These are phyloP conservation scores for Monosporascus sp. DNA, from an alignment of 2,329 filamentous ascomycete genomes.

Conservation along the genomic window DNA sequence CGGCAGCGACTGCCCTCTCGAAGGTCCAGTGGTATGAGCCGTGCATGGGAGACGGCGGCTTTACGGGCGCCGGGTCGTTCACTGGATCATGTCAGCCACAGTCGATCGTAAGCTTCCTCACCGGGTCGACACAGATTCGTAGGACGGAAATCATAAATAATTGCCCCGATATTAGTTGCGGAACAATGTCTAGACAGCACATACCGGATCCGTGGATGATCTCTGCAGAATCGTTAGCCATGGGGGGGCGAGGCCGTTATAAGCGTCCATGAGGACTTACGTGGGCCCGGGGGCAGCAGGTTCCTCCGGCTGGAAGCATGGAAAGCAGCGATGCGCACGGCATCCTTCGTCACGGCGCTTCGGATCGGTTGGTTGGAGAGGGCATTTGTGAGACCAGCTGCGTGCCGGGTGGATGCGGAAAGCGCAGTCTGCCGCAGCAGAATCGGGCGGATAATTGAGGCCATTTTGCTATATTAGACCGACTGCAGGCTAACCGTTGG, in stretches of 20 bases:
- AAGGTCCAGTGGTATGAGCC: conserved; percentile 99
- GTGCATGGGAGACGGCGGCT: conserved; percentile 68
- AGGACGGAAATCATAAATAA: background rate
- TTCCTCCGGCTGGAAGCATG: conserved; percentile 73
- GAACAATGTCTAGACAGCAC: conserved; percentile 12
- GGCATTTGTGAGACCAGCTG: conserved; percentile 27
- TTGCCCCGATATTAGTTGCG: background rate
- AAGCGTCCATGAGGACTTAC: conserved; percentile 47
- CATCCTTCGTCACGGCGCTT: conserved; percentile 27
- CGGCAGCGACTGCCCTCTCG: conserved; percentile 77
- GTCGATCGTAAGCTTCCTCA: conserved; percentile 1
- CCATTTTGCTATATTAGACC: conserved; percentile 36
- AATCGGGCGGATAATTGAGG: conserved; percentile 50
- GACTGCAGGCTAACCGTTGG: conserved; percentile 15
- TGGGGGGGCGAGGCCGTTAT: background rate
- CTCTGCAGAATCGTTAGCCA: conserved; percentile 55
- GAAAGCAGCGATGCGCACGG: conserved; percentile 69
- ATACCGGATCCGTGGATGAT: conserved; percentile 70
- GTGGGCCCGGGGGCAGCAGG: conserved; percentile 79
- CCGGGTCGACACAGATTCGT: background rate
- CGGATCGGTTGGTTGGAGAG: conserved; percentile 25
- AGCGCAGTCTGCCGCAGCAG: conserved; percentile 50
- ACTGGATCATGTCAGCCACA: conserved; percentile 43
- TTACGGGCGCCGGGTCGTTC: conserved; percentile 80
- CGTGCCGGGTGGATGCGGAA: conserved; percentile 35